Base-by-base conservation (phyloP, 202 grass and related monocot species). In the Alloteropsis angusta region DNA sequence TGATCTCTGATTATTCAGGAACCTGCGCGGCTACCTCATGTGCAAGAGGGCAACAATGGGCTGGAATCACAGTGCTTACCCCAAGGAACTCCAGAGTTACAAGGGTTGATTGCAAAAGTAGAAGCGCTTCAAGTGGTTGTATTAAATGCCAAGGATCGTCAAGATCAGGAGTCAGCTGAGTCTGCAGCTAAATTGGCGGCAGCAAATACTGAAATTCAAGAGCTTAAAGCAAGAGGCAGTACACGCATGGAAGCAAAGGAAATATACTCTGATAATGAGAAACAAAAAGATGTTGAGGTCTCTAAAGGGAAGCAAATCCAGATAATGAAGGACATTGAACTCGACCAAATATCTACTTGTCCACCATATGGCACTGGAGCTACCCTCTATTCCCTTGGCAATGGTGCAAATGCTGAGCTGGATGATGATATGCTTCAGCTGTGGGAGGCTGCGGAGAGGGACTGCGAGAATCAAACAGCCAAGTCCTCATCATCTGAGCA, bases 381-480 rank as follows among this genome's bases (percentile, higher is more conserved):
- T 74, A 47, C 75, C n/a, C 47, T 80, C 75, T 86, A 88, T 32
- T 41, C 78, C 43, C 64, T 73, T 55, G 67, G 79, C 38, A 68
- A 53, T 55, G 81, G 46, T 47, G 70, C 63, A 77, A 89, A 87
- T 72, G 69, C 65, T 28, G 96, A 91, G 54, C 38, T 87, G 16
- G 76, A 93, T 75, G 96, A 99, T 80, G 88, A 88, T 65, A 93
- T 97, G 88, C 93, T 97, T 84, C 90, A 96, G 64, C 87, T 99
- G 22, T 99, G 96, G 96, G 96, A 93, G 83, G 88, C 87, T 76
- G 94, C 92, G 3, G 92, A 94, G 85, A 94, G 64, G 61, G 85
- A 78, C 74, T 94, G 83, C 60, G 89, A 84, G 65, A 86, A 90
- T 43, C 50, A 87, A 82, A 78, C 77, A 55, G 80, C 69, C 12